A percentile compares a stretch with the other conserved stretches of the same genome.
Evolutionary conservation across 257 asterid species (phyloP).

Genomic region (Thymus quinquecostatus): DNA sequence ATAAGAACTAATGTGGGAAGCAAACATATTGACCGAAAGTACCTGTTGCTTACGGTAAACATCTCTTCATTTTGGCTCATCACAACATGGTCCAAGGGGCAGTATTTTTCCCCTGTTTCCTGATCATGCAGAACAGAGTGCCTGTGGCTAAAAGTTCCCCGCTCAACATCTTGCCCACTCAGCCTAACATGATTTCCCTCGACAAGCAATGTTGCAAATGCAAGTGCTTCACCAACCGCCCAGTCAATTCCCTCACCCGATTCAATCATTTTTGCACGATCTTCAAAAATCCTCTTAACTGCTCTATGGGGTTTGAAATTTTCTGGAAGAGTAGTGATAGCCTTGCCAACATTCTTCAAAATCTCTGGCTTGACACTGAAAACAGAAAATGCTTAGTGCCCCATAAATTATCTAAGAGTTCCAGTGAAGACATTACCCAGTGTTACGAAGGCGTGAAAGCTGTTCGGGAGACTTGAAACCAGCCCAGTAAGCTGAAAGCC

Average conservation of each 20-base stretch:
- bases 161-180: conserved; percentile 99
- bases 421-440: conserved; percentile 59
- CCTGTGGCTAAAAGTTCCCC: conserved; percentile 98
- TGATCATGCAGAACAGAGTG: conserved; percentile 94
- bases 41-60: conserved; percentile 99
- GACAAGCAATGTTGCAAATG: conserved; percentile 91
- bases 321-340: conserved; percentile 79
- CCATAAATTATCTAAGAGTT: conserved; percentile 7
- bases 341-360: conserved; percentile 89
- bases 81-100: conserved; percentile 93
- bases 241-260: conserved; percentile 97
- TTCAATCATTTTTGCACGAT: conserved; percentile 93
- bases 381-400: conserved; percentile 23
- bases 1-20: conserved; percentile 13
- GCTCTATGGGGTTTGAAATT: conserved; percentile 84
- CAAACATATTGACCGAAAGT: conserved; percentile 25
- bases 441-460: conserved; percentile 85
- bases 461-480: conserved; percentile 96
- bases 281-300: conserved; percentile 78
- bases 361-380: conserved; percentile 92
- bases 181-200: conserved; percentile 99
- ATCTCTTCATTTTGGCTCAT: conserved; percentile 90
- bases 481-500: conserved; percentile 97
- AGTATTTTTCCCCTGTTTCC: conserved; percentile 80
- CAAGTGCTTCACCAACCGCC: conserved; percentile 97